These are phyloP conservation scores for Didymella arachidicola DNA, from an alignment of 2,329 filamentous ascomycete species.

Conservation along the genomic window DNA sequence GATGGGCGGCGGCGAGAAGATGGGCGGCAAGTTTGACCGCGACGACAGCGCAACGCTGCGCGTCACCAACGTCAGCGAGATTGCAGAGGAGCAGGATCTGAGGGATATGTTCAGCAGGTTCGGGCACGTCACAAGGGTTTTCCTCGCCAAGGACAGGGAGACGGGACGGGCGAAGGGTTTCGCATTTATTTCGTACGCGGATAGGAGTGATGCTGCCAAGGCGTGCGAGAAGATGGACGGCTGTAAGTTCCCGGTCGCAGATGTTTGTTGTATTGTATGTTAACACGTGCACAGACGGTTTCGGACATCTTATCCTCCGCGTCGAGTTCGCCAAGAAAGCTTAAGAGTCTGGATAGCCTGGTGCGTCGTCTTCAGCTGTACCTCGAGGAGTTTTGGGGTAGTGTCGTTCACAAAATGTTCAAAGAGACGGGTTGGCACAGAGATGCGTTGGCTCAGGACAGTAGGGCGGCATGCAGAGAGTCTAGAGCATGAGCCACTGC, in stretches of 20 bases:
- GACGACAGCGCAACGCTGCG: slow-evolving; percentile 96
- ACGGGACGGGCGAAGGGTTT: slow-evolving; percentile 97
- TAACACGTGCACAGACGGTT: slow-evolving; percentile 61
- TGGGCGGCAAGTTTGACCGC: slow-evolving; percentile 93
- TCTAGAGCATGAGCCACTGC: neutral
- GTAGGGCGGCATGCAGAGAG: neutral
- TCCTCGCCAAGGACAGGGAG: slow-evolving; percentile 96
- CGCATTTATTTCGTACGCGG: slow-evolving; percentile 96
- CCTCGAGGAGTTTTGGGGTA: neutral
- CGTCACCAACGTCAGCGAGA: slow-evolving; percentile 98
- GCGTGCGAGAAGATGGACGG: slow-evolving; percentile 99
- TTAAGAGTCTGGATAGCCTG: slow-evolving; percentile 11
- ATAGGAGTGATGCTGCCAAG: slow-evolving; percentile 86
- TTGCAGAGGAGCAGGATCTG: slow-evolving; percentile 94
- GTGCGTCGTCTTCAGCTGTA: neutral
- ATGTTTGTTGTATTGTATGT: slow-evolving; percentile 1
- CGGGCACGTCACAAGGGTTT: slow-evolving; percentile 94
- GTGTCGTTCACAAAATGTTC: neutral
- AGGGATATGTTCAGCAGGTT: slow-evolving; percentile 98
- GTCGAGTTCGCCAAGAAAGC: slow-evolving; percentile 83
- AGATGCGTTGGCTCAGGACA: neutral
- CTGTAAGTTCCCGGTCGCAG: slow-evolving; percentile 60
- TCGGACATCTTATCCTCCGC: slow-evolving; percentile 84
- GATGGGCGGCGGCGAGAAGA: slow-evolving; percentile 76
- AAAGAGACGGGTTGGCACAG: neutral